Conservation (phyloP, 2,329 filamentous ascomycete genomes). For the Nectriaceae sp. region DNA sequence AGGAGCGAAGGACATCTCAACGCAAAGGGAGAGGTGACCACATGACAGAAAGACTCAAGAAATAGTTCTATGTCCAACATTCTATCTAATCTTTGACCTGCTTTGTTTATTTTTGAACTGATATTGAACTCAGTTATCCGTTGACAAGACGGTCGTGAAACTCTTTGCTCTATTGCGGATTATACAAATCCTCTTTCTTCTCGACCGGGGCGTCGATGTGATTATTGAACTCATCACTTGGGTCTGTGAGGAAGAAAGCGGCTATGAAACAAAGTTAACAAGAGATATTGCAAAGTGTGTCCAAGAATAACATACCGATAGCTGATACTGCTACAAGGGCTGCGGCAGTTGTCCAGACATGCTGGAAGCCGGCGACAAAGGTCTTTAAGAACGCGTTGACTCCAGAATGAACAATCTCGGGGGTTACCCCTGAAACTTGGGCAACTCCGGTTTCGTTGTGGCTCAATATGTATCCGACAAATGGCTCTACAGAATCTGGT, state of each 20-base stretch:
- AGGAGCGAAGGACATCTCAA: too few species aligned
- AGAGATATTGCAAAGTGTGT: neutral
- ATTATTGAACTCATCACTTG: conserved; percentile 13
- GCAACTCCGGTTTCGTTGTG: conserved; percentile 9
- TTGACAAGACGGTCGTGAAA: too few species aligned
- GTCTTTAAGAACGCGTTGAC: neutral
- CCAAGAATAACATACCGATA: conserved; percentile 6
- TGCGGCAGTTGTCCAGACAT: conserved; percentile 16
- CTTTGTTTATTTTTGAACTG: too few species aligned
- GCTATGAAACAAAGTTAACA: conserved; percentile 1
- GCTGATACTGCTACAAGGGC: conserved; percentile 9
- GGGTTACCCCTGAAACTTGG: conserved; percentile 8
- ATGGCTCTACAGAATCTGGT: conserved; percentile 1
- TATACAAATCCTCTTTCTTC: conserved; percentile 1
- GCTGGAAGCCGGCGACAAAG: conserved; percentile 10
- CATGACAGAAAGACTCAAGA: too few species aligned
- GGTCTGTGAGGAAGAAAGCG: conserved; percentile 12
- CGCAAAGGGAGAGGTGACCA: too few species aligned
- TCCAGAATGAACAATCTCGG: conserved; percentile 8
- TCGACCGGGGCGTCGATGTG: conserved; percentile 15
- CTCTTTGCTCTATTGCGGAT: too few species aligned
- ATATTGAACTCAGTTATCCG: too few species aligned
- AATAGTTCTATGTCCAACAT: too few species aligned
- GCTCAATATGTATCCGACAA: conserved; percentile 9
- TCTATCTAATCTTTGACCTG: too few species aligned